Evolutionary conservation across 2,329 filamentous ascomycete species (phyloP).

Genomic region (Paecilomyces formosus): DNA sequence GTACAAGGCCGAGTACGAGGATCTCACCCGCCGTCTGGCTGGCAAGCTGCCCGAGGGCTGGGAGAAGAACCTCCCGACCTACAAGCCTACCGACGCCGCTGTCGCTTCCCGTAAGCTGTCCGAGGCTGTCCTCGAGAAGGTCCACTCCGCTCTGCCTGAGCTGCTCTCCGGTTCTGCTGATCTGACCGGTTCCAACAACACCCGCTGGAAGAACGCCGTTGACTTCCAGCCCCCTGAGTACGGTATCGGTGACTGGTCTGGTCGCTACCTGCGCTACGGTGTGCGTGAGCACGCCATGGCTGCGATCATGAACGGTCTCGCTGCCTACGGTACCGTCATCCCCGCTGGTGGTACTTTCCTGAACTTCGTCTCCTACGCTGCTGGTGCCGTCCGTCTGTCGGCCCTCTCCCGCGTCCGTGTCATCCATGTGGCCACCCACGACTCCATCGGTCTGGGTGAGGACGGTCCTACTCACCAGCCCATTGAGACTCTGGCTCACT

Average conservation of each 20-base stretch:
- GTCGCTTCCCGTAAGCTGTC: conserved; percentile 94
- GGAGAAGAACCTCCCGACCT: conserved; percentile 88
- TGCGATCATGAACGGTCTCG: conserved; percentile 62
- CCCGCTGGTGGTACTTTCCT: conserved; percentile 95
- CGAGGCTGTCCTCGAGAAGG: conserved; percentile 83
- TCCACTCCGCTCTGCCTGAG: conserved; percentile 77
- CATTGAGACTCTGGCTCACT: conserved; percentile 95
- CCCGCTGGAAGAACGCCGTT: conserved; percentile 90
- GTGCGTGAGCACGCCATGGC: conserved; percentile 47
- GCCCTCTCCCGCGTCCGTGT: conserved; percentile 82
- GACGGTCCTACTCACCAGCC: conserved; percentile 98
- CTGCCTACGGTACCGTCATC: conserved; percentile 90
- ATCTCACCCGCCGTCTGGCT: conserved; percentile 71
- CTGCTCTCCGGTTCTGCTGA: conserved; percentile 94
- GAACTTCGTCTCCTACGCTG: conserved; percentile 98
- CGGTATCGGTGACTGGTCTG: conserved; percentile 80
- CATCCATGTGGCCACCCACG: conserved; percentile 96
- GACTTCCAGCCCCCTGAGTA: conserved; percentile 92
- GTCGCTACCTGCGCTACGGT: conserved; percentile 65
- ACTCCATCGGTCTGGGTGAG: conserved; percentile 98
- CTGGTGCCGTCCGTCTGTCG: conserved; percentile 89
- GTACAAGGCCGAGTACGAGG: conserved; percentile 70
- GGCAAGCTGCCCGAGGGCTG: conserved; percentile 89
- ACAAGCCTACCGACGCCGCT: conserved; percentile 77
- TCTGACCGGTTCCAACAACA: conserved; percentile 97